Evolutionary conservation across 2,329 filamentous ascomycete species (phyloP), one percentile per base, ranked within the genome.

Genomic region (Rutstroemia sydowiana): DNA sequence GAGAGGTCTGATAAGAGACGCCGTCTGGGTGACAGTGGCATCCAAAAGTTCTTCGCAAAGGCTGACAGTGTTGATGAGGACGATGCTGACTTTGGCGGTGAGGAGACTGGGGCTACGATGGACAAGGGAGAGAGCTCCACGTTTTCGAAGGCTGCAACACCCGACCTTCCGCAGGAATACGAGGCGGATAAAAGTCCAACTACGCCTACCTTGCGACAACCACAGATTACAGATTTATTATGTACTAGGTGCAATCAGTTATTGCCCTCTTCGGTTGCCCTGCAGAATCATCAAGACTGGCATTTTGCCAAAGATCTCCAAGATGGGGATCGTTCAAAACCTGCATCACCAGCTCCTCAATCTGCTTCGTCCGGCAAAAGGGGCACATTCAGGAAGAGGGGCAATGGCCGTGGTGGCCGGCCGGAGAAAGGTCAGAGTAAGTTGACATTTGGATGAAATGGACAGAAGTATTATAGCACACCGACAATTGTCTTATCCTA

Each of bases 241-340:
- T 95, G 89, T 67, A 65, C 73, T 45, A 80, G 81, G 56, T 95
- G 90, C 68, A 75, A 77, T 54, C 75, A 77, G 61, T 65, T 67
- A n/a, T 72, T 93, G 31, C 73, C 75, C 11, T 72, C 75, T 36
- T 65, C 72, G 23, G 79, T 84, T 51, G 76, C 78, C 60, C 65
- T 82, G 43, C 78, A 83, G 58, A 91, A 87, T 69, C 93, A 98
- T 67, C 75, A 85, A 49, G 93, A 98, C 68, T 97, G 91, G 85
- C 93, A 98, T 70, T 85, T 95, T 70, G 93, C 93, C 42, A 88
- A 87, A 70, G 87, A 92, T 61, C 75, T 98, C 28, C 84, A 91
- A 58, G 77, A 82, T 52, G 57, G 65, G 56, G 60, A 65, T 42
- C 62, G 60, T 28, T 32, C 21, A 21, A 28, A 14, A 37, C 26